Evolutionary conservation across 768 basidiomycete species (phyloP), one percentile per base, ranked within the genome.

Genomic region (Coprinellus micaceus): DNA sequence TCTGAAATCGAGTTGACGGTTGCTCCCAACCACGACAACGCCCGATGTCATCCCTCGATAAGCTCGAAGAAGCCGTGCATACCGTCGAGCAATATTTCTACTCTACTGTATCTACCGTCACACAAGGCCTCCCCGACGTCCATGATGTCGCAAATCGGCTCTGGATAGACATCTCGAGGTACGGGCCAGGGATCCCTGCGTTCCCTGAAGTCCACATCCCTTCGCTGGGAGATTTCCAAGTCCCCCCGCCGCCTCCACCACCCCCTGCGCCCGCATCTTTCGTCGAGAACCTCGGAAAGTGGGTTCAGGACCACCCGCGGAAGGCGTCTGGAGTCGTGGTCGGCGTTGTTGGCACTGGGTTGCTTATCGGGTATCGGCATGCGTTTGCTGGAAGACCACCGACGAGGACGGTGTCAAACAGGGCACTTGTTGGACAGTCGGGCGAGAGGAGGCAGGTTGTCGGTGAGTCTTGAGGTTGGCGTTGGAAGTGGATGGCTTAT

Each of bases 131-230:
- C 45, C 83, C 85, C 39, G 82, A 77, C 61, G 72, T 90, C 46
- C 81, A 82, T 55, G 86, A 90, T 58, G 78, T 82, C 28, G 69
- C 85, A 21, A 79, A 88, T 60, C 80, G 84, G 24, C 75, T 92
- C 54, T 91, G 88, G 87, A 70, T 82, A 22, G 91, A 94, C 65
- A 82, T 94, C 58, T 79, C 88, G 46, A 85, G 91, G 55, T 91
- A 89, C 67, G 90, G 91, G 22, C 89, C 88, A 17, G 79, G 81
- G 44, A 77, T 91, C 61, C 78, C 81, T 19, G 68, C 76, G 19
- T 76, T 82, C 57, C 77, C 75, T 37, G 77, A 78, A 12, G 71
- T 80, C 53, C 80, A 73, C 61, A 71, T 89, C 45, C 85, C 87
- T 17, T 79, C 79, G 33, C 79, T 91, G 1, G 86, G 87, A 10